Percentiles rank a stretch among this genome's conserved stretches.
phyloP scores from a whole-genome alignment of 176 grass and related monocot species.

The Guadua angustifolia region DNA sequence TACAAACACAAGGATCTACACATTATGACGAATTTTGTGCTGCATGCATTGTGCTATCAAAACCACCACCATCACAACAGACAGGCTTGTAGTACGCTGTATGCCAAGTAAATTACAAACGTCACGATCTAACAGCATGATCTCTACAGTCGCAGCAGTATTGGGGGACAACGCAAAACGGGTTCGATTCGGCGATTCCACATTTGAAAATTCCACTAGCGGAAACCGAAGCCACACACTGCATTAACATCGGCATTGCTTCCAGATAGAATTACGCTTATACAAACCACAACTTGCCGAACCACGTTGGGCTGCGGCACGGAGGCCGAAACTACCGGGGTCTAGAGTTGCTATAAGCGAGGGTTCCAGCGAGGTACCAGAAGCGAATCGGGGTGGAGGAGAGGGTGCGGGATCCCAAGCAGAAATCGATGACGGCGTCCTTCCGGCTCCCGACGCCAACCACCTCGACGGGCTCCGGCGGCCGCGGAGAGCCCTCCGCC shows the following conservation, averaged over 20 bases:
- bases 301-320: constrained; percentile 20
- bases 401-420: constrained; percentile 66
- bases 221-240: background rate
- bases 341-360: background rate
- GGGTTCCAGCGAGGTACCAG: constrained; percentile 51
- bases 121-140: background rate
- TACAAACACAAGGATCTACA: background rate
- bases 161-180: background rate
- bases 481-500: background rate
- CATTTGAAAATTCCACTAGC: background rate
- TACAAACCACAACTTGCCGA: background rate
- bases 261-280: background rate
- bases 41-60: constrained; percentile 6
- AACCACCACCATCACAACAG: background rate
- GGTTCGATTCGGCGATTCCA: background rate
- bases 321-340: background rate
- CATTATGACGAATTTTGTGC: background rate
- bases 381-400: constrained; percentile 75
- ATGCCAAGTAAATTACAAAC: background rate
- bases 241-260: background rate
- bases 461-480: constrained; percentile 74
- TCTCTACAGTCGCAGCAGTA: background rate
- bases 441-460: constrained; percentile 88
- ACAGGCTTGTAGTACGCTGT: background rate
- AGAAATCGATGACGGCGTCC: constrained; percentile 87